phyloP scores from a whole-genome alignment of 768 basidiomycete genomes.

The Boletellus ananas region DNA sequence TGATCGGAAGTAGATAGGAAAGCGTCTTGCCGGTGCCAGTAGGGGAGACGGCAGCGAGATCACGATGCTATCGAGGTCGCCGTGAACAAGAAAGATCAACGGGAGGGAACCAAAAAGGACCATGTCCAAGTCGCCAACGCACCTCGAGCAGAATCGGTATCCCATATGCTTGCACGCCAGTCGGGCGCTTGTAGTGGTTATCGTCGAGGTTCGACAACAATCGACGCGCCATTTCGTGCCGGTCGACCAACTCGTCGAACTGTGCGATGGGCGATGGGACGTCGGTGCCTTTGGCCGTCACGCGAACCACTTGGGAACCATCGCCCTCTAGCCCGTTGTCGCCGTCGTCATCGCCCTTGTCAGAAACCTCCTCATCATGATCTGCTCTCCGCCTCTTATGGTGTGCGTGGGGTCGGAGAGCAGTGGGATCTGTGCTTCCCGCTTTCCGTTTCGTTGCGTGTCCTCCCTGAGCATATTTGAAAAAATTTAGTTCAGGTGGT shows the following conservation, averaged over 20 bases:
- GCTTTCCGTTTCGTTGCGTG: slow-evolving; percentile 49
- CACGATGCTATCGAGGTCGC: slow-evolving; percentile 52
- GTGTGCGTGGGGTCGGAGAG: slow-evolving; percentile 7
- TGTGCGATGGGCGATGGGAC: slow-evolving; percentile 56
- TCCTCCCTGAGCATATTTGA: slow-evolving; percentile 72
- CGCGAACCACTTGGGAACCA: slow-evolving; percentile 48
- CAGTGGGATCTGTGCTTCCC: slow-evolving; percentile 13
- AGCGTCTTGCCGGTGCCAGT: slow-evolving; percentile 98
- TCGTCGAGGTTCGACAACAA: slow-evolving; percentile 61
- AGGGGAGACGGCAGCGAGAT: slow-evolving; percentile 92
- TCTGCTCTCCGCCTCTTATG: slow-evolving; percentile 31
- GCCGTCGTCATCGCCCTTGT: slow-evolving; percentile 10
- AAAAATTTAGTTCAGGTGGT: slow-evolving; percentile 84
- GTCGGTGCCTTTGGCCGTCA: slow-evolving; percentile 69
- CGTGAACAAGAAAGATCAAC: too few species aligned
- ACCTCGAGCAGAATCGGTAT: slow-evolving; percentile 81
- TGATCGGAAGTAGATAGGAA: slow-evolving; percentile 82
- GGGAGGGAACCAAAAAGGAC: neutral
- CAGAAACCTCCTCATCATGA: slow-evolving; percentile 19
- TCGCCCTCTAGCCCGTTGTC: slow-evolving; percentile 22
- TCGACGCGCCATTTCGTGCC: slow-evolving; percentile 55
- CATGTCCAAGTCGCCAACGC: slow-evolving; percentile 16
- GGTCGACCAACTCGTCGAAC: slow-evolving; percentile 56
- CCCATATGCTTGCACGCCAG: slow-evolving; percentile 77
- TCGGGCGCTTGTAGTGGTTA: slow-evolving; percentile 63